A percentile compares a stretch with the other conserved stretches of the same genome.
Conservation (phyloP, 2,329 filamentous ascomycete genomes). For the Fusarium falciforme region DNA sequence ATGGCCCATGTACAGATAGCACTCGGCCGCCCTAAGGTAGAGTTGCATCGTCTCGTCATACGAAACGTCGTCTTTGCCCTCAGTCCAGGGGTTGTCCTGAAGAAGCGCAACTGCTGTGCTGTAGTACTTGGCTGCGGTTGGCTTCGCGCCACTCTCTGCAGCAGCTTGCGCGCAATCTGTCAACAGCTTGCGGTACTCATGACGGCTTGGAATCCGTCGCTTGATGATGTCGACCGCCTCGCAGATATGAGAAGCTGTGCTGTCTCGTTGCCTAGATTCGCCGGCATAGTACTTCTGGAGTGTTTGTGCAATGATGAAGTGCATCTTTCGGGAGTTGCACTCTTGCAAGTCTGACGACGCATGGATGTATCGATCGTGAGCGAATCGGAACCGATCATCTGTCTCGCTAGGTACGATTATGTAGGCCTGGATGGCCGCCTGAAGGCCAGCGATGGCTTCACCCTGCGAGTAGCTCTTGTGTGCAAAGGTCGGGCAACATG, state of each 20-base stretch:
- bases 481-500: slow-evolving; percentile 37
- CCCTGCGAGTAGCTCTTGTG: slow-evolving; percentile 65
- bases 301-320: slow-evolving; percentile 87
- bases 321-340: slow-evolving; percentile 81
- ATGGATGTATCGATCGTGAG: slow-evolving; percentile 87
- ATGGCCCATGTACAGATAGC: slow-evolving; percentile 82
- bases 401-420: slow-evolving; percentile 84
- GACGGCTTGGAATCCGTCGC: slow-evolving; percentile 67
- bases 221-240: slow-evolving; percentile 81
- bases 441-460: slow-evolving; percentile 82
- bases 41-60: slow-evolving; percentile 89
- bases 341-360: slow-evolving; percentile 78
- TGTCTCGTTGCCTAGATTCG: slow-evolving; percentile 74
- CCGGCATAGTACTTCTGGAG: slow-evolving; percentile 77
- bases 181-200: slow-evolving; percentile 79
- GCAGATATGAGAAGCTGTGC: slow-evolving; percentile 84
- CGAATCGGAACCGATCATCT: slow-evolving; percentile 89
- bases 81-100: slow-evolving; percentile 82
- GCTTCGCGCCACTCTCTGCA: slow-evolving; percentile 83
- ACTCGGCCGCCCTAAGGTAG: slow-evolving; percentile 83
- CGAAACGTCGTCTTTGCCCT: slow-evolving; percentile 75
- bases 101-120: slow-evolving; percentile 81
- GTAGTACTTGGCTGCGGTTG: slow-evolving; percentile 86
- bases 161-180: slow-evolving; percentile 83
- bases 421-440: slow-evolving; percentile 82